Evolutionary conservation across 805 yeast species (phyloP).

Genomic region (Candida boidinii): DNA sequence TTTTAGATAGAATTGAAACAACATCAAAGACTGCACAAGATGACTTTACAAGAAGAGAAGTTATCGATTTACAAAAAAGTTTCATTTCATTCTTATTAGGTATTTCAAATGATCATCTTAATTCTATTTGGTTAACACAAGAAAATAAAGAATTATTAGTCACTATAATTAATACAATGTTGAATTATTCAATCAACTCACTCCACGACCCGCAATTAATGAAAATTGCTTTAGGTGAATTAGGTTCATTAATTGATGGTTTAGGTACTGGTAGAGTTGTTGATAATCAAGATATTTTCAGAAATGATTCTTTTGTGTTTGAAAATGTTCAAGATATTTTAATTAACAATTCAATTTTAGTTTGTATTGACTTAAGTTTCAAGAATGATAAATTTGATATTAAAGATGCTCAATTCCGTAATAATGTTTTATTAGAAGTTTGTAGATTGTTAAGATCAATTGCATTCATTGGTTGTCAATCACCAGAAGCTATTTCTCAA

Average conservation of each 20-base stretch:
- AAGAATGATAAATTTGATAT: constrained; percentile 55
- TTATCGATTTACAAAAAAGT: constrained; percentile 56
- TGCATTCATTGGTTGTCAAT: constrained; percentile 26
- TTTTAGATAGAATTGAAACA: constrained; percentile 32
- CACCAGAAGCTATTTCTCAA: constrained; percentile 19
- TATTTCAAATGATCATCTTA: constrained; percentile 66
- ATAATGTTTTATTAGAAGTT: constrained; percentile 61
- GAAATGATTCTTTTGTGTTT: constrained; percentile 32
- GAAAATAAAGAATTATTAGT: constrained; percentile 57
- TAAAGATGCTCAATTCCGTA: constrained; percentile 73
- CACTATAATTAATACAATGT: constrained; percentile 49
- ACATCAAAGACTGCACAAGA: constrained; percentile 16
- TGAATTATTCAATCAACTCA: constrained; percentile 51
- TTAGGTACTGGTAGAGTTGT: constrained; percentile 64
- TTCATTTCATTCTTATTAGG: constrained; percentile 63
- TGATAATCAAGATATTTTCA: constrained; percentile 49
- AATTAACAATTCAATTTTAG: constrained; percentile 55
- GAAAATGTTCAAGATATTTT: constrained; percentile 69
- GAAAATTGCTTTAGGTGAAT: constrained; percentile 60
- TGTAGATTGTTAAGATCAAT: constrained; percentile 61
- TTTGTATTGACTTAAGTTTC: constrained; percentile 76
- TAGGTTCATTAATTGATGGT: constrained; percentile 51
- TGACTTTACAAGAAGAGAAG: constrained; percentile 41
- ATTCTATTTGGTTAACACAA: constrained; percentile 66
- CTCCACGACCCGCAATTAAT: constrained; percentile 36